phyloP scores from a whole-genome alignment of 192 early-diverging fungal species.

The Blastocladiella britannica region DNA sequence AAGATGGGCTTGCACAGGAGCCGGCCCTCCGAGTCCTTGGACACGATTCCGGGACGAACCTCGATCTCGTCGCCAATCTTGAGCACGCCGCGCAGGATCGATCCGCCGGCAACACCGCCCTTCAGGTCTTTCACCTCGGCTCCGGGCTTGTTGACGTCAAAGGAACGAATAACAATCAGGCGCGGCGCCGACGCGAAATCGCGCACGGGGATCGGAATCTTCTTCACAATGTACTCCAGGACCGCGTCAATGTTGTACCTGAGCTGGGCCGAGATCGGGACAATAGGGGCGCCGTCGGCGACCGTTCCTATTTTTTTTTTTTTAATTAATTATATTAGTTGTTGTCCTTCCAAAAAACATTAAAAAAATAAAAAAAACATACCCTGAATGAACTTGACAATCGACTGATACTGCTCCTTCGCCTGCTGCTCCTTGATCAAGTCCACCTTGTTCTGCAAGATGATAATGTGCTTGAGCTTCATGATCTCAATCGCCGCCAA shows the following conservation, averaged over 20 bases:
- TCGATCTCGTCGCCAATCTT: constrained; percentile 87
- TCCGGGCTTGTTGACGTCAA: constrained; percentile 98
- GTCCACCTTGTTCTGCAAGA: constrained; percentile 98
- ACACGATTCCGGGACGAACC: constrained; percentile 83
- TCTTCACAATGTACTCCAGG: constrained; percentile 90
- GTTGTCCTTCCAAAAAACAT: constrained; percentile 1
- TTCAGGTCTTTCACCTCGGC: constrained; percentile 74
- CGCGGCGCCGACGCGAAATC: constrained; percentile 80
- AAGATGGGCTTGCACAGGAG: constrained; percentile 68
- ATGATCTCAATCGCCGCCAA: constrained; percentile 98
- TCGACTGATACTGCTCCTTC: constrained; percentile 70
- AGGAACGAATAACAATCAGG: constrained; percentile 93
- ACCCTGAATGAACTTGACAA: constrained; percentile 78
- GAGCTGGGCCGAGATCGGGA: constrained; percentile 94
- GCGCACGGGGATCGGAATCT: constrained; percentile 81
- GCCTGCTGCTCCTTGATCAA: constrained; percentile 84
- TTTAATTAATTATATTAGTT: neutral
- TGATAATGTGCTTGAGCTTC: constrained; percentile 89
- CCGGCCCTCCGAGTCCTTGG: constrained; percentile 64
- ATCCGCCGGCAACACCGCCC: constrained; percentile 96
- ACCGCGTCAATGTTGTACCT: constrained; percentile 98
- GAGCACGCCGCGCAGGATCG: constrained; percentile 76
- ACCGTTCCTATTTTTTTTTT: constrained; percentile 30
- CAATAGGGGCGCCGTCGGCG: constrained; percentile 82
- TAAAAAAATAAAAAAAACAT: neutral